phyloP scores from a whole-genome alignment of 2,329 filamentous ascomycete genomes.

The Colletotrichum sp. region DNA sequence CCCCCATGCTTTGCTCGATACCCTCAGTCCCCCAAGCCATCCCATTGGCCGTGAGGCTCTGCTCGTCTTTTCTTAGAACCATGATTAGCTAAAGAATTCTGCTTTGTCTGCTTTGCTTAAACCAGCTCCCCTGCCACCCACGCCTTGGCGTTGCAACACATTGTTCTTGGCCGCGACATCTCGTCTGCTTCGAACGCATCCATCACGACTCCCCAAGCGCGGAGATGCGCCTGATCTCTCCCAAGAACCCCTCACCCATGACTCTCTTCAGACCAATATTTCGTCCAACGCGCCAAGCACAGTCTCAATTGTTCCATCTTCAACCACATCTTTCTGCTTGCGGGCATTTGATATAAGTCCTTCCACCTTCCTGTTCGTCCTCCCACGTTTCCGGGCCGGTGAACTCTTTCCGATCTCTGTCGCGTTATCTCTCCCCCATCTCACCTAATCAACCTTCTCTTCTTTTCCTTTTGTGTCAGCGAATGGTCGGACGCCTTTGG shows the following conservation, averaged over 20 bases:
- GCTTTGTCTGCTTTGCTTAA: background rate
- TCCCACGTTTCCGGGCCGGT: background rate
- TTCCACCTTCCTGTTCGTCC: background rate
- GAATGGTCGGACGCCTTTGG: constrained; percentile 15
- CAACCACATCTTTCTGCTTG: background rate
- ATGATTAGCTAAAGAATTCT: background rate
- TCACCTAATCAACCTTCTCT: constrained; percentile 5
- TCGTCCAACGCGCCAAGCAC: background rate
- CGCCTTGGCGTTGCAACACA: constrained; percentile 10
- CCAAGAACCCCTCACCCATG: background rate
- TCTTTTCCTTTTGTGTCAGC: background rate
- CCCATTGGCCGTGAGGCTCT: background rate
- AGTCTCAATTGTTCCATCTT: background rate
- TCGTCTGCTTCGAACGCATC: constrained; percentile 10
- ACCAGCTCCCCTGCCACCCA: background rate
- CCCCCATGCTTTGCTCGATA: background rate
- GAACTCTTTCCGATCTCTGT: constrained; percentile 3
- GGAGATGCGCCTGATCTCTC: constrained; percentile 2
- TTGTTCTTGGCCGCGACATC: constrained; percentile 11
- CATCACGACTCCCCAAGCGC: background rate
- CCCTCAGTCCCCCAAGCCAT: background rate
- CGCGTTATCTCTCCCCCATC: background rate
- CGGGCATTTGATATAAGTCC: constrained; percentile 7
- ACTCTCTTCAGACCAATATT: background rate
- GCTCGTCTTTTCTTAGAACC: background rate